Base-by-base conservation (phyloP, 148 eudicot genomes). In the Rheum nobile region DNA sequence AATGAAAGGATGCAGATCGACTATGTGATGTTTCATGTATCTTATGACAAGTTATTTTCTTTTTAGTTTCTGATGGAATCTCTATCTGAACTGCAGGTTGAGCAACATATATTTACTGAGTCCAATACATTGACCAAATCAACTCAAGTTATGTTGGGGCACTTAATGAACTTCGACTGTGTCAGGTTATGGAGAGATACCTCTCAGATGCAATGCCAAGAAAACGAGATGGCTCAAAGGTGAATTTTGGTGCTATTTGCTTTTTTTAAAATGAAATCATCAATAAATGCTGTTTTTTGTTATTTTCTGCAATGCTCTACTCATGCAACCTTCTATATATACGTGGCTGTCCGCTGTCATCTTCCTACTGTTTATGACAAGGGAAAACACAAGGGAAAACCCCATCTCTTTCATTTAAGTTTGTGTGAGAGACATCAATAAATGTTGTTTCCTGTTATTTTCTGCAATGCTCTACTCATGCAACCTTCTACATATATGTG, bases 141-240 rank as follows among this genome's bases (percentile, higher is more conserved):
- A 13, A 82, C 87, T 82, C 90, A 91, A 72, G 86, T 86, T 71
- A 82, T 85, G 77, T 76, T 95, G 83, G 85, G 79, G 88, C 90
- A 76, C 88, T 95, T 46, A 95, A 95, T 83, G 93, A 88, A 84
- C 89, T 95, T 78, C 88, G 98, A 24, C 78, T 88, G 55, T 85
- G 90, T 79, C 81, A 90, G 83, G 87, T 87, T 31, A 63, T 85
- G 84, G 97, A 88, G 77, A 87, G 84, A 80, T 76, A 77, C 75
- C 67, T 78, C 67, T 80, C 85, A 19, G 80, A 86, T 71, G 57
- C 79, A 38, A 67, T 57, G 54, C 71, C 89, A 32, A 72, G 76
- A 61, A 87, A 86, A 75, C 89, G 74, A 44, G 93, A 85, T 73
- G 73, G 44, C 75, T 72, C 76, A 22, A 84, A 81, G 88, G 92